Conservation (phyloP, 2,329 filamentous ascomycete genomes). For the Diaporthe eres region DNA sequence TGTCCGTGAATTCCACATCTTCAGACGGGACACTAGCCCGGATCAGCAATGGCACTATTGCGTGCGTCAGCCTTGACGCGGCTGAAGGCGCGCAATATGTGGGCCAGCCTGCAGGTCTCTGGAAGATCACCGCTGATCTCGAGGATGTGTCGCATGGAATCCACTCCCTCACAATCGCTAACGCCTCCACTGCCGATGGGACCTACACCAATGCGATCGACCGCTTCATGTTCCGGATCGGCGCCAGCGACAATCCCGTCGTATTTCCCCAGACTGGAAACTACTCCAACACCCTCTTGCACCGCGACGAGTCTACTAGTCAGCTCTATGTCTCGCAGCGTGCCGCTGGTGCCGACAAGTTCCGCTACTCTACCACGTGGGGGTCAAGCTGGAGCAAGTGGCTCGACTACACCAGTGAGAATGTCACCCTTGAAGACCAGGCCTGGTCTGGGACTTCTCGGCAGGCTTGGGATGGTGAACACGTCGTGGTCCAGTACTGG, state of each 20-base stretch:
- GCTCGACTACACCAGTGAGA: constrained; percentile 65
- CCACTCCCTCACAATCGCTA: constrained; percentile 70
- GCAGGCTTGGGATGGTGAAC: constrained; percentile 37
- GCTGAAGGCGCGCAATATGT: constrained; percentile 54
- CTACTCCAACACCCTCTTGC: constrained; percentile 68
- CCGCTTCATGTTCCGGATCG: constrained; percentile 73
- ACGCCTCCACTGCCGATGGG: constrained; percentile 60
- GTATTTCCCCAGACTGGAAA: constrained; percentile 70
- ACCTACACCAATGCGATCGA: constrained; percentile 67
- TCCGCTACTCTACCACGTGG: constrained; percentile 74
- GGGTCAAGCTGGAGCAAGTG: constrained; percentile 72
- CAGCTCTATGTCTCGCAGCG: constrained; percentile 67
- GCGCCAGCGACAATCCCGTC: constrained; percentile 70
- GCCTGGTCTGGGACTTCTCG: constrained; percentile 63
- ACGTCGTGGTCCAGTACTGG: constrained; percentile 74
- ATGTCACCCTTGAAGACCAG: constrained; percentile 63
- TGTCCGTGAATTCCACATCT: constrained; percentile 68
- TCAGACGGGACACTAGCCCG: constrained; percentile 57
- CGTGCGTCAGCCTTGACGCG: constrained; percentile 58
- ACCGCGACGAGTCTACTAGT: constrained; percentile 49
- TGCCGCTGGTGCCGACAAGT: constrained; percentile 73
- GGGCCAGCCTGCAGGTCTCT: constrained; percentile 67
- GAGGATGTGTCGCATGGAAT: constrained; percentile 72
- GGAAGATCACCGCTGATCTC: constrained; percentile 67
- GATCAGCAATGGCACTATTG: constrained; percentile 59